phyloP scores from a whole-genome alignment of 2,329 filamentous ascomycete species.

The Aspergillus ustus region DNA sequence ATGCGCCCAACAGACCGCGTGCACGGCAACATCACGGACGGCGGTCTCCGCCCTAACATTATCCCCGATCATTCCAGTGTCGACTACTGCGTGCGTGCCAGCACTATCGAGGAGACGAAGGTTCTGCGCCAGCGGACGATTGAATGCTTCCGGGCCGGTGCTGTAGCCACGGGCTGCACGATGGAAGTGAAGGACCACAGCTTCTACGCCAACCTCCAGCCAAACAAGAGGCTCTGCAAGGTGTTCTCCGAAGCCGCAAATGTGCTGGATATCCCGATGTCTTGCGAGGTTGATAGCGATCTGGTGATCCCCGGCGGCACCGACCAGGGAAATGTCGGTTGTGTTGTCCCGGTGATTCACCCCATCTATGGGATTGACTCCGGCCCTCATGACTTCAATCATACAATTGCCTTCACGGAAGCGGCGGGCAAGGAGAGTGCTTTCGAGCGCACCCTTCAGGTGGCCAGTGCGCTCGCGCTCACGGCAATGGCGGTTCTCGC shows the following conservation, averaged over 20 bases:
- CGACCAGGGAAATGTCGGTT: conserved; percentile 53
- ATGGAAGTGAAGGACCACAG: conserved; percentile 39
- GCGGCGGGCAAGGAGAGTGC: conserved; percentile 50
- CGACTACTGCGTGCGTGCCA: conserved; percentile 52
- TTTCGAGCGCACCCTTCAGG: conserved; percentile 48
- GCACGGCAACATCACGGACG: conserved; percentile 60
- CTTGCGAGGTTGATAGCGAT: no score
- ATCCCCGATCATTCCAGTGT: conserved; percentile 58
- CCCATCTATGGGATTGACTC: conserved; percentile 53
- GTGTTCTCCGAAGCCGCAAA: conserved; percentile 47
- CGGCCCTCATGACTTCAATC: conserved; percentile 37
- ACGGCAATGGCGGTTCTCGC: conserved; percentile 39
- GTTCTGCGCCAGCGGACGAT: conserved; percentile 33
- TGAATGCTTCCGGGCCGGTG: conserved; percentile 43
- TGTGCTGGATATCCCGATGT: conserved; percentile 34
- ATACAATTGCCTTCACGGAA: conserved; percentile 50
- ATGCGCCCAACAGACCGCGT: conserved; percentile 57
- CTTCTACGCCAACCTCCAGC: conserved; percentile 52
- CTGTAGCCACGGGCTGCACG: conserved; percentile 41
- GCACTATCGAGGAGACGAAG: conserved; percentile 48
- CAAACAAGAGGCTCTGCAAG: conserved; percentile 52
- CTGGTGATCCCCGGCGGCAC: no score
- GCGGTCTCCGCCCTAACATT: conserved; percentile 60
- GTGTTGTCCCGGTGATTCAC: conserved; percentile 54
- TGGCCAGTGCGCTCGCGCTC: conserved; percentile 53